phyloP scores from a whole-genome alignment of 768 basidiomycete genomes.

The Kwoniella bestiolae region DNA sequence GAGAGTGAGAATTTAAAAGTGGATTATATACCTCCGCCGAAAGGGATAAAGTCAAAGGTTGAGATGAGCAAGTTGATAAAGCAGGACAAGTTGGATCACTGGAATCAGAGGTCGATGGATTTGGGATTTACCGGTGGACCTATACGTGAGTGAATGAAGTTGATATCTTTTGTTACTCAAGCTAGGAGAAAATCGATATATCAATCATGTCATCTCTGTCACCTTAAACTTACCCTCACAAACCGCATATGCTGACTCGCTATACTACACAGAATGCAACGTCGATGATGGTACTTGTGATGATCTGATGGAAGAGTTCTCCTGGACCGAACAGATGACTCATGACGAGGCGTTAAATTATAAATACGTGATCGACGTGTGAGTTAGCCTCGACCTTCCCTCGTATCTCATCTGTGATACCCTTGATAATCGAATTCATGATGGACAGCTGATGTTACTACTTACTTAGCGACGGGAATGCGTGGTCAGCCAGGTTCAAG shows the following conservation, averaged over 20 bases:
- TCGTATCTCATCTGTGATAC: not conserved
- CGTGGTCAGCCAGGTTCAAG: constrained; percentile 56
- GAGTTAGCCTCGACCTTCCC: constrained; percentile 16
- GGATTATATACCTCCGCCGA: constrained; percentile 5
- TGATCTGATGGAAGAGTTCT: constrained; percentile 42
- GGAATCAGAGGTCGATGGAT: constrained; percentile 22
- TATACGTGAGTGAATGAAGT: constrained; percentile 14
- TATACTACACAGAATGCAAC: constrained; percentile 36
- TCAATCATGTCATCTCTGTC: too few species aligned
- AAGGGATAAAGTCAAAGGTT: not conserved
- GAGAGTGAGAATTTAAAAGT: constrained; percentile 1
- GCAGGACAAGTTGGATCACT: not conserved
- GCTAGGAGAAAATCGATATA: too few species aligned
- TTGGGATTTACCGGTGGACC: constrained; percentile 25
- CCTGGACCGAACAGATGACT: constrained; percentile 36
- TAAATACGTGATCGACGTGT: constrained; percentile 55
- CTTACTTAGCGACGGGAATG: constrained; percentile 47
- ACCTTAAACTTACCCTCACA: too few species aligned
- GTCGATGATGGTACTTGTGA: constrained; percentile 51
- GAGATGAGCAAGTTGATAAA: constrained; percentile 1
- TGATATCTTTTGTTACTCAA: not conserved
- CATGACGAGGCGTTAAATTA: constrained; percentile 48
- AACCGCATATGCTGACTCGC: too few species aligned
- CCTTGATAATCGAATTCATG: not conserved
- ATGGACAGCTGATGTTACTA: not conserved